These are phyloP conservation scores for Thalia dealbata DNA, from an alignment of 176 grass and related monocot species.

Conservation along the genomic window DNA sequence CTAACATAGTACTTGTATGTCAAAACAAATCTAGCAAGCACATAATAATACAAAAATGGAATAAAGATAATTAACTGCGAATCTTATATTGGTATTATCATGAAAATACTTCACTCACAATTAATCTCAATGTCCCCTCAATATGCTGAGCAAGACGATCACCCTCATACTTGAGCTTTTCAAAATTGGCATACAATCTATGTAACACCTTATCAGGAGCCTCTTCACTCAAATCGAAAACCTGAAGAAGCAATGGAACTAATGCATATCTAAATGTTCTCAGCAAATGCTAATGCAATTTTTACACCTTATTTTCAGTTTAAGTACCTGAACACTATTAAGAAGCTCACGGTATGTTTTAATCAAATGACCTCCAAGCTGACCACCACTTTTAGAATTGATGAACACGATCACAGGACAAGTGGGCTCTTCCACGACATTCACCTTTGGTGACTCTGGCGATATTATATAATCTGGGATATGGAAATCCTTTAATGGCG, in stretches of 20 bases:
- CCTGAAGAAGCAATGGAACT: conserved; percentile 28
- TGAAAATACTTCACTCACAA: conserved; percentile 43
- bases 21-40: neutral
- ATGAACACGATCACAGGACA: conserved; percentile 82
- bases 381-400: conserved; percentile 74
- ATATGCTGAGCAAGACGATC: conserved; percentile 52
- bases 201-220: conserved; percentile 78
- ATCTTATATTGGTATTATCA: neutral
- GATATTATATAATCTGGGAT: conserved; percentile 83
- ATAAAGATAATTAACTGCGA: neutral
- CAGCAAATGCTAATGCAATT: neutral
- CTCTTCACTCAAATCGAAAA: conserved; percentile 82
- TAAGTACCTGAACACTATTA: conserved; percentile 54
- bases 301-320: neutral
- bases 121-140: conserved; percentile 58
- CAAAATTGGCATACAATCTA: conserved; percentile 69
- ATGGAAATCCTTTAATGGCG: conserved; percentile 30
- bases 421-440: conserved; percentile 20
- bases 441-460: conserved; percentile 23
- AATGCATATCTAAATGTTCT: neutral
- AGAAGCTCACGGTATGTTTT: conserved; percentile 72
- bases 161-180: conserved; percentile 50
- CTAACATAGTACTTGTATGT: conserved; percentile 34
- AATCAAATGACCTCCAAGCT: conserved; percentile 72
- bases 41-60: neutral